These are phyloP conservation scores for Hortiboletus flavorubellus DNA, from an alignment of 768 basidiomycete genomes.

Conservation along the genomic window DNA sequence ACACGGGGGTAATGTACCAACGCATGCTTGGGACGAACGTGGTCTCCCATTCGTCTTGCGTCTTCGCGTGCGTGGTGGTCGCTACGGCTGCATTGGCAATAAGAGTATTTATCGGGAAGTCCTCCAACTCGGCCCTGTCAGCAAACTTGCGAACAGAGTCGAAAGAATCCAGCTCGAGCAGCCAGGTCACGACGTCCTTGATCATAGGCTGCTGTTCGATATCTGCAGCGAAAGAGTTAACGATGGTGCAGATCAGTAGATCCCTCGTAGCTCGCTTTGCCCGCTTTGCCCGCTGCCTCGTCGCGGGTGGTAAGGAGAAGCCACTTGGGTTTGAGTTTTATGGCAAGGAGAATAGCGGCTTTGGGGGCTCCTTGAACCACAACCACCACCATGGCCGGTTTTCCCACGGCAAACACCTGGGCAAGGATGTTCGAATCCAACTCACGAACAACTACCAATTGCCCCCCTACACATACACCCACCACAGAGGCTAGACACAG, in stretches of 20 bases:
- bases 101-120: conserved; percentile 26
- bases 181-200: conserved; percentile 26
- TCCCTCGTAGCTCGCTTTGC: conserved; percentile 16
- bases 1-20: no score
- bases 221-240: conserved; percentile 11
- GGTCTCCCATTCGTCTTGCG: conserved; percentile 37
- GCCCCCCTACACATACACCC: no score
- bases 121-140: conserved; percentile 27
- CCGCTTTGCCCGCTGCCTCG: conserved; percentile 17
- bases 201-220: conserved; percentile 12
- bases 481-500: no score
- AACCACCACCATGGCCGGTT: no score
- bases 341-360: conserved; percentile 22
- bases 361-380: no score
- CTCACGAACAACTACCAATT: no score
- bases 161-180: conserved; percentile 34
- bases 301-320: conserved; percentile 28
- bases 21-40: conserved; percentile 23
- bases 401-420: no score
- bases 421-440: no score
- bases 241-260: neutral
- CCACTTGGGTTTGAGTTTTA: conserved; percentile 20
- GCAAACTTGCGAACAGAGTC: conserved; percentile 33
- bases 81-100: conserved; percentile 31
- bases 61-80: conserved; percentile 18